Evolutionary conservation across 164 flowering plant species (phyloP).

Genomic region (Brasenia schreberi): DNA sequence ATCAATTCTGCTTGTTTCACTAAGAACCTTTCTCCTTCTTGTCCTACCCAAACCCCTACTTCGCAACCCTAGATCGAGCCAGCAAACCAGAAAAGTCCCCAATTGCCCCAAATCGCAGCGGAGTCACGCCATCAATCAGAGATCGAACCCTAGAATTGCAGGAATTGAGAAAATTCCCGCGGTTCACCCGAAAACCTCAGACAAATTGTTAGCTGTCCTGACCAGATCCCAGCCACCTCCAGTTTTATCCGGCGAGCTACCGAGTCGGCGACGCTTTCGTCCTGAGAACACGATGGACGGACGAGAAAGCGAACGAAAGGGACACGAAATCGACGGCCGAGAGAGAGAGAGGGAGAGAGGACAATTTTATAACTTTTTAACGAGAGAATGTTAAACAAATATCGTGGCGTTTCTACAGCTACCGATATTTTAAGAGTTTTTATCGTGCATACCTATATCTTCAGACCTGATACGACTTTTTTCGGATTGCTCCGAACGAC

Average conservation of each 20-base stretch:
- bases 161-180: background rate
- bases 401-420: too few relatives aligned
- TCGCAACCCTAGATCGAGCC: background rate
- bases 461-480: too few relatives aligned
- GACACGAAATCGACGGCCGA: background rate
- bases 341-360: background rate
- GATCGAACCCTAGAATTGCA: background rate
- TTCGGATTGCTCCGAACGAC: too few relatives aligned
- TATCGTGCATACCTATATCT: too few relatives aligned
- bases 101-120: background rate
- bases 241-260: background rate
- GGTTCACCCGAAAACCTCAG: background rate
- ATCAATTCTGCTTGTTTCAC: constrained; percentile 27
- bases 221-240: background rate
- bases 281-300: background rate
- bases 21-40: background rate
- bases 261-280: background rate
- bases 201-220: background rate
- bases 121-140: background rate
- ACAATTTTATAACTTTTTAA: too few relatives aligned
- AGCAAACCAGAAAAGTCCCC: background rate
- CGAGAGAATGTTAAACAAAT: background rate
- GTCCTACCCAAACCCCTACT: background rate
- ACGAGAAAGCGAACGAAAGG: background rate
- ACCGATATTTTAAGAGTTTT: too few relatives aligned